Percentiles rank a stretch among this genome's conserved stretches.
Evolutionary conservation across 257 asterid species (phyloP).

Genomic region (Rubia yunnanensis): DNA sequence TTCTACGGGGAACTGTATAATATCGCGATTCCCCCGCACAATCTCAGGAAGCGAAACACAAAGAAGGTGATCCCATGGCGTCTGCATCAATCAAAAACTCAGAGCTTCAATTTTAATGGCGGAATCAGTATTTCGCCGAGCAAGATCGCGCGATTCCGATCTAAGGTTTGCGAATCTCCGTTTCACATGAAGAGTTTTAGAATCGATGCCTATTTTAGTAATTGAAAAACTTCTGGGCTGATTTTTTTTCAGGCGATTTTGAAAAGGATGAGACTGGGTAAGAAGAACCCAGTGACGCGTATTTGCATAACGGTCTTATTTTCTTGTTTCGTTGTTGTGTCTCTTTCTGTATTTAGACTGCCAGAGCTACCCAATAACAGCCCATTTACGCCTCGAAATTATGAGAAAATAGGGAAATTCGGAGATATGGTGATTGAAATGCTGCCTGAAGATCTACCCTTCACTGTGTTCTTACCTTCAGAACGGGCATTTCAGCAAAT

Average conservation of each 20-base stretch:
- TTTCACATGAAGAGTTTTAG: no score
- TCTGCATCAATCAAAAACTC: neutral
- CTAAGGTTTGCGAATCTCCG: neutral
- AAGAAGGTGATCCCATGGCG: neutral
- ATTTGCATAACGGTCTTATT: conserved; percentile 29
- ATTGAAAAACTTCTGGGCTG: neutral
- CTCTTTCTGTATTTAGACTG: conserved; percentile 37
- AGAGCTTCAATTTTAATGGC: neutral
- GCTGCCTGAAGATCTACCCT: conserved; percentile 68
- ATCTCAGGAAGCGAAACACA: neutral
- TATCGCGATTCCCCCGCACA: neutral
- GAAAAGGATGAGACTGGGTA: conserved; percentile 14
- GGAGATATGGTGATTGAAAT: conserved; percentile 45
- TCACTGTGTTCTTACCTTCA: conserved; percentile 69
- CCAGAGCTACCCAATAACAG: conserved; percentile 14
- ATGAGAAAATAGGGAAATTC: conserved; percentile 42
- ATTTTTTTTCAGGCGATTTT: neutral
- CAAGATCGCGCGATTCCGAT: neutral
- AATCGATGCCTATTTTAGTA: no score
- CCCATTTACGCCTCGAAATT: conserved; percentile 16
- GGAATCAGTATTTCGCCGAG: no score
- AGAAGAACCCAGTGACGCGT: conserved; percentile 34
- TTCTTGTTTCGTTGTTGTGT: conserved; percentile 33
- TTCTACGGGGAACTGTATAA: neutral
- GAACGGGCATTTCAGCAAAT: conserved; percentile 50